phyloP scores from a whole-genome alignment of 169 alveolate genomes.

The Plasmodium adleri region DNA sequence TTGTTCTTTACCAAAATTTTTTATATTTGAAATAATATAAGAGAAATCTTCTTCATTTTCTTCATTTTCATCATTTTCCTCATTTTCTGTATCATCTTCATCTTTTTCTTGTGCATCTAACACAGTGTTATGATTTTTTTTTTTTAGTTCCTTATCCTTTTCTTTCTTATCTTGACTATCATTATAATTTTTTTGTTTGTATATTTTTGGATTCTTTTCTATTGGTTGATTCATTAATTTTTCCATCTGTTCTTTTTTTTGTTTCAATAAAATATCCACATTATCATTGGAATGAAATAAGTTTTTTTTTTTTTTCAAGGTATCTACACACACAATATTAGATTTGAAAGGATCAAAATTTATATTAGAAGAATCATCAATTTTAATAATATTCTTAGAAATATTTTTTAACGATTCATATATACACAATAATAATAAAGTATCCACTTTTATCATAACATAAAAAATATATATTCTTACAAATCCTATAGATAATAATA shows the following conservation, averaged over 20 bases:
- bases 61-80: constrained; percentile 1
- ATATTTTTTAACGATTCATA: constrained; percentile 50
- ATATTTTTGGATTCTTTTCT: constrained; percentile 66
- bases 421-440: constrained; percentile 42
- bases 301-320: constrained; percentile 29
- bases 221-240: constrained; percentile 46
- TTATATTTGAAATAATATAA: constrained; percentile 48
- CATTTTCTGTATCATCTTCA: constrained; percentile 3
- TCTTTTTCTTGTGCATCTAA: constrained; percentile 14
- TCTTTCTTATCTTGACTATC: background rate
- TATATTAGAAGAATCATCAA: constrained; percentile 6
- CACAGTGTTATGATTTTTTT: background rate
- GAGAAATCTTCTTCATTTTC: constrained; percentile 32
- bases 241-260: constrained; percentile 57
- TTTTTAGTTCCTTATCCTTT: background rate
- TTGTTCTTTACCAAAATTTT: constrained; percentile 48
- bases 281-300: constrained; percentile 21
- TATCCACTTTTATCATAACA: constrained; percentile 61
- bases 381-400: constrained; percentile 33
- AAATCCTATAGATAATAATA: constrained; percentile 53
- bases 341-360: constrained; percentile 60
- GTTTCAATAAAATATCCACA: constrained; percentile 26
- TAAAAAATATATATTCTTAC: constrained; percentile 25
- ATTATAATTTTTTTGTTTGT: background rate
- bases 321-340: constrained; percentile 40